A percentile compares a stretch with the other conserved stretches of the same genome.
Conservation (phyloP, 2,329 filamentous ascomycete species). For the Colletotrichum lentis region DNA sequence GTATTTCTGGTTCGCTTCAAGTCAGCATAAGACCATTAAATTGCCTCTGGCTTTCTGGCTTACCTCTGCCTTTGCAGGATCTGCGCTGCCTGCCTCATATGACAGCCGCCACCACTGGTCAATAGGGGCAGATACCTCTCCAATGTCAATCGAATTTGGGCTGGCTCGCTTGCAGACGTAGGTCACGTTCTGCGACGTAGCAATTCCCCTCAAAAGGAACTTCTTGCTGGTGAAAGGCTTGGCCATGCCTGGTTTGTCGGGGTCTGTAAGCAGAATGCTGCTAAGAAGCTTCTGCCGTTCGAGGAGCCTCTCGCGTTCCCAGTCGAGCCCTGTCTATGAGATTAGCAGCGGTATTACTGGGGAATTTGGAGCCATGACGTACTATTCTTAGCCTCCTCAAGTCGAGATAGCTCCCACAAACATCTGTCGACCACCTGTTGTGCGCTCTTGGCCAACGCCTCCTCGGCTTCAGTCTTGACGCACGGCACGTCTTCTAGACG, state of each 20-base stretch:
- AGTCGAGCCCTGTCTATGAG: slow-evolving; percentile 43
- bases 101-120: slow-evolving; percentile 67
- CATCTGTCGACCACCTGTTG: slow-evolving; percentile 48
- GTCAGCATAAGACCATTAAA: slow-evolving; percentile 35
- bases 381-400: slow-evolving; percentile 50
- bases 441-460: slow-evolving; percentile 44
- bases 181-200: slow-evolving; percentile 55
- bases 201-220: slow-evolving; percentile 62
- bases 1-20: slow-evolving; percentile 55
- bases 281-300: slow-evolving; percentile 51
- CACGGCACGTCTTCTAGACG: slow-evolving; percentile 52
- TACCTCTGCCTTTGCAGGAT: slow-evolving; percentile 60
- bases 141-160: slow-evolving; percentile 54
- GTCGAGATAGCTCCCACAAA: slow-evolving; percentile 47
- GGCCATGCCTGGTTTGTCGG: slow-evolving; percentile 49
- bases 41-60: slow-evolving; percentile 27
- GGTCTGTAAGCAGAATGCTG: slow-evolving; percentile 51
- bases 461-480: slow-evolving; percentile 47
- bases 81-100: slow-evolving; percentile 48
- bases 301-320: slow-evolving; percentile 46
- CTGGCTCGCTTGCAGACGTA: slow-evolving; percentile 60
- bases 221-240: slow-evolving; percentile 54
- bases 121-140: slow-evolving; percentile 43
- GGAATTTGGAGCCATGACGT: slow-evolving; percentile 34
- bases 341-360: slow-evolving; percentile 38